Evolutionary conservation across 768 basidiomycete species (phyloP).

Genomic region (Imleria badia): DNA sequence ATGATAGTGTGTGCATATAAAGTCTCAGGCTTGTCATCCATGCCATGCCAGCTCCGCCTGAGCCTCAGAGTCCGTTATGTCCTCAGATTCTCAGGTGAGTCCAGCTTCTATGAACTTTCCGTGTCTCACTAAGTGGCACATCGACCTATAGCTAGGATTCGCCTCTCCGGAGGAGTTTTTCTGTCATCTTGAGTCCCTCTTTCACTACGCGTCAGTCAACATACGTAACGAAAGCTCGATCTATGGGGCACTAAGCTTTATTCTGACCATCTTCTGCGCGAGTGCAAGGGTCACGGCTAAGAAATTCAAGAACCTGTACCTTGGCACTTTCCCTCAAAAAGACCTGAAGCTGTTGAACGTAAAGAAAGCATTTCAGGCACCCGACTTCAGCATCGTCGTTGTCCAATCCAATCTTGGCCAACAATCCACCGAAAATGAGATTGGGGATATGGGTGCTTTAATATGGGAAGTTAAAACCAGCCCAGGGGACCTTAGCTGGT

Average conservation of each 20-base stretch:
- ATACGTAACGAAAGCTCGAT: not conserved
- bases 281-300: not conserved
- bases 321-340: not conserved
- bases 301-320: not conserved
- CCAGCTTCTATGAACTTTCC: too few relatives aligned
- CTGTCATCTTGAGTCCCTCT: not conserved
- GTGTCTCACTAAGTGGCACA: too few relatives aligned
- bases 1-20: too few relatives aligned
- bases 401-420: not conserved
- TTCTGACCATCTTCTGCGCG: not conserved
- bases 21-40: too few relatives aligned
- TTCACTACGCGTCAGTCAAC: not conserved
- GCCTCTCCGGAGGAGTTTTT: too few relatives aligned
- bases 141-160: too few relatives aligned
- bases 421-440: not conserved
- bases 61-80: too few relatives aligned
- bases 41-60: too few relatives aligned
- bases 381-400: not conserved
- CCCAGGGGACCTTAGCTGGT: too few relatives aligned
- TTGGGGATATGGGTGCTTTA: too few relatives aligned
- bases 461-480: too few relatives aligned
- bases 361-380: not conserved
- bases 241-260: not conserved
- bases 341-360: not conserved
- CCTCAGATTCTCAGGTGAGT: too few relatives aligned